A percentile compares a stretch with the other conserved stretches of the same genome.
Conservation (phyloP, 768 basidiomycete genomes). For the Suillus alpinus region DNA sequence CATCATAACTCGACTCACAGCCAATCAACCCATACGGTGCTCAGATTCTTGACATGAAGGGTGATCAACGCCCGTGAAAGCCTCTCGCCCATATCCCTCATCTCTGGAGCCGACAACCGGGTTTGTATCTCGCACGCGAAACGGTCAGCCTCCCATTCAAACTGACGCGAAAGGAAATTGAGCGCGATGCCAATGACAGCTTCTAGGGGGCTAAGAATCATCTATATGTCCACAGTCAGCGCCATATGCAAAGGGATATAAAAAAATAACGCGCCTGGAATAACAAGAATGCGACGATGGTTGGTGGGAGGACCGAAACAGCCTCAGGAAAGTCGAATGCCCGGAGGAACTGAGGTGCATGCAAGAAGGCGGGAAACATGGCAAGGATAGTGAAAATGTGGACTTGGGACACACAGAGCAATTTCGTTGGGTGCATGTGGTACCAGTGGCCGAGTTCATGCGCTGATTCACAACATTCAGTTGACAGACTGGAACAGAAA, state of each 20-base stretch:
- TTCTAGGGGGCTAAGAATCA: conserved; percentile 80
- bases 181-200: conserved; percentile 67
- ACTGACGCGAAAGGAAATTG: conserved; percentile 80
- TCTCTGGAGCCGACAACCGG: conserved; percentile 41
- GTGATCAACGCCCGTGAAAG: conserved; percentile 80
- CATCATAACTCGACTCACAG: conserved; percentile 44
- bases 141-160: conserved; percentile 91
- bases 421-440: conserved; percentile 84
- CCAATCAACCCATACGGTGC: conserved; percentile 94
- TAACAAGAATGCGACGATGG: conserved; percentile 82
- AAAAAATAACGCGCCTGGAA: conserved; percentile 55
- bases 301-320: conserved; percentile 67
- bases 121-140: conserved; percentile 77
- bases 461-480: conserved; percentile 38
- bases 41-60: conserved; percentile 89
- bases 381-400: conserved; percentile 87
- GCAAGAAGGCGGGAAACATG: conserved; percentile 87
- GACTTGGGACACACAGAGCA: conserved; percentile 80
- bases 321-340: conserved; percentile 76
- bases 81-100: conserved; percentile 83
- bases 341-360: conserved; percentile 71
- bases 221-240: conserved; percentile 40
- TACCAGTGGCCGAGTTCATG: conserved; percentile 99
- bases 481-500: not conserved
- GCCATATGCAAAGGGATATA: not conserved